Evolutionary conservation across 345 rosid genomes (phyloP).

Genomic region (Sonneratia alba): DNA sequence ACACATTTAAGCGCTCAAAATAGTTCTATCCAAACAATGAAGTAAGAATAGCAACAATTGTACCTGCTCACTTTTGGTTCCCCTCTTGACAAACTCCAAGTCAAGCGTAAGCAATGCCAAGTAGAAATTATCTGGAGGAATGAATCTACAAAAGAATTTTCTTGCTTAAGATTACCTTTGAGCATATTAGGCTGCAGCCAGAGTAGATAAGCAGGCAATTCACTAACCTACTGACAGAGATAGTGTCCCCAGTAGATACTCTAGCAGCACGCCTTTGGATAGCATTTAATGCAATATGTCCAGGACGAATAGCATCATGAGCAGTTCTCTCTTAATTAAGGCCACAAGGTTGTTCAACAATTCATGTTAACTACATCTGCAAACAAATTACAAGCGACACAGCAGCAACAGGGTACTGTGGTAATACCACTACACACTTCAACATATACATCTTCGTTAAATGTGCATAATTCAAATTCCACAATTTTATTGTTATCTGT

Average conservation of each 20-base stretch:
- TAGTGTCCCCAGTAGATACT: constrained; percentile 72
- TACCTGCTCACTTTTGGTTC: constrained; percentile 82
- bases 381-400: neutral
- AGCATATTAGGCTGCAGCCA: neutral
- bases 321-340: constrained; percentile 61
- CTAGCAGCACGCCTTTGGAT: constrained; percentile 79
- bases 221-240: constrained; percentile 58
- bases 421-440: neutral
- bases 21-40: constrained; percentile 4
- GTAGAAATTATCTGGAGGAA: constrained; percentile 68
- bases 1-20: constrained; percentile 5
- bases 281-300: constrained; percentile 63
- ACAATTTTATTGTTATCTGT: neutral
- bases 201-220: neutral
- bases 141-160: constrained; percentile 37
- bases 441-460: neutral
- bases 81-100: constrained; percentile 88
- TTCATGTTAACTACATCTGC: neutral
- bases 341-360: constrained; percentile 7
- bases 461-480: neutral
- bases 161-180: neutral
- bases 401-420: neutral
- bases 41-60: constrained; percentile 6
- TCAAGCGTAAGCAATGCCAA: constrained; percentile 74
- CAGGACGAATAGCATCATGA: constrained; percentile 54